These are phyloP conservation scores for Paraconiothyrium sp. DNA, from an alignment of 2,329 filamentous ascomycete genomes.

Conservation along the genomic window DNA sequence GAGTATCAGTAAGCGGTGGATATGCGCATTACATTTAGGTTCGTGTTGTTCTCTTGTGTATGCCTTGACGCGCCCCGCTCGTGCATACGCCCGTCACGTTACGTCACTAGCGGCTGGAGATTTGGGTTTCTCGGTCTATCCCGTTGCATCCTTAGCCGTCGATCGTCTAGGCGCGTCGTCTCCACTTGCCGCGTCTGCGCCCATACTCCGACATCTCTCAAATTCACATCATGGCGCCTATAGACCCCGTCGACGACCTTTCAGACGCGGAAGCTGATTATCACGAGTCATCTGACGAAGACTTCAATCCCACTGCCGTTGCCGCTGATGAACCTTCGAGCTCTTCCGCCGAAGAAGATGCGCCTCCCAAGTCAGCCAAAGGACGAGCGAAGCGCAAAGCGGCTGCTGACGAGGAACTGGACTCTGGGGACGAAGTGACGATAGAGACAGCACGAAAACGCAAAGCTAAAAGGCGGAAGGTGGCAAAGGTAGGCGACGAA, in stretches of 20 bases:
- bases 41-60: conserved; percentile 7
- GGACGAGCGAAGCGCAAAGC: conserved; percentile 46
- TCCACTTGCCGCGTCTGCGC: conserved; percentile 16
- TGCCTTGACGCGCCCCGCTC: conserved; percentile 37
- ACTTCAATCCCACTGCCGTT: conserved; percentile 76
- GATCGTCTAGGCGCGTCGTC: conserved; percentile 22
- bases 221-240: conserved; percentile 30
- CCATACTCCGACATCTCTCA: not conserved
- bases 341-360: conserved; percentile 53
- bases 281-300: conserved; percentile 74
- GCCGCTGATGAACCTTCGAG: conserved; percentile 61
- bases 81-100: not conserved
- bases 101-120: conserved; percentile 16
- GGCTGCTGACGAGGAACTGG: conserved; percentile 42
- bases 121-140: not conserved
- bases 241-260: conserved; percentile 41
- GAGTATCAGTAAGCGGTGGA: conserved; percentile 13
- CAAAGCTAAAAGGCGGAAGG: conserved; percentile 52
- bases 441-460: conserved; percentile 69
- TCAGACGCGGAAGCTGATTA: conserved; percentile 55
- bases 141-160: conserved; percentile 23
- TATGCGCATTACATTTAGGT: conserved; percentile 18
- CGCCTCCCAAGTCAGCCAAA: conserved; percentile 28
- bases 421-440: conserved; percentile 76
- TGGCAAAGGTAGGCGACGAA: conserved; percentile 30